phyloP scores from a whole-genome alignment of 768 basidiomycete species.

The Leccinum obscurum region DNA sequence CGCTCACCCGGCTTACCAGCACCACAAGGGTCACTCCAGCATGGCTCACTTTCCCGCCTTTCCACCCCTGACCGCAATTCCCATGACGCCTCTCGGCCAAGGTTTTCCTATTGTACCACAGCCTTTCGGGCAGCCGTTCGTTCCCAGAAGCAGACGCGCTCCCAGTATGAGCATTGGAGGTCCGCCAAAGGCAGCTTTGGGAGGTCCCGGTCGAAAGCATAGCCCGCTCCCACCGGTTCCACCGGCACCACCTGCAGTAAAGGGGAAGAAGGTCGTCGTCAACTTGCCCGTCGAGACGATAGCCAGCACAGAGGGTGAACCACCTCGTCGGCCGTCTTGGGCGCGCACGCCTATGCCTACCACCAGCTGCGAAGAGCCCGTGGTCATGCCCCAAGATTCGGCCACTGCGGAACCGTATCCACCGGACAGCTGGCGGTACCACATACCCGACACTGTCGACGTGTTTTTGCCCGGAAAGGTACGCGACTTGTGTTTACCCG shows the following conservation, averaged over 20 bases:
- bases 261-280: slow-evolving; percentile 66
- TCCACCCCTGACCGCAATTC: slow-evolving; percentile 52
- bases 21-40: slow-evolving; percentile 58
- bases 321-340: slow-evolving; percentile 50
- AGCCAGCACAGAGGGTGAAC: slow-evolving; percentile 37
- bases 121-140: slow-evolving; percentile 50
- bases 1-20: slow-evolving; percentile 47
- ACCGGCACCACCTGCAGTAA: slow-evolving; percentile 38
- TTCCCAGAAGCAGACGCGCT: slow-evolving; percentile 63
- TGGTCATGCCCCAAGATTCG: slow-evolving; percentile 33
- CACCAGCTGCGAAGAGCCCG: slow-evolving; percentile 33
- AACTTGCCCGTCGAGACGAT: slow-evolving; percentile 73
- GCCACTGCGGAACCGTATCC: slow-evolving; percentile 59
- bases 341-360: slow-evolving; percentile 57
- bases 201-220: slow-evolving; percentile 75
- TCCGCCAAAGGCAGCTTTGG: slow-evolving; percentile 84
- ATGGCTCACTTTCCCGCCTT: slow-evolving; percentile 65
- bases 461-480: slow-evolving; percentile 86
- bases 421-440: slow-evolving; percentile 57
- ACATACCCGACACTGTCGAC: slow-evolving; percentile 68
- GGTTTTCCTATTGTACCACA: slow-evolving; percentile 55
- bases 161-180: slow-evolving; percentile 73
- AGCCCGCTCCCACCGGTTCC: slow-evolving; percentile 55
- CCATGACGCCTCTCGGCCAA: slow-evolving; percentile 60
- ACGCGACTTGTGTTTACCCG: slow-evolving; percentile 18